Evolutionary conservation across 805 yeast species (phyloP).

Genomic region (Candida endomychidarum): DNA sequence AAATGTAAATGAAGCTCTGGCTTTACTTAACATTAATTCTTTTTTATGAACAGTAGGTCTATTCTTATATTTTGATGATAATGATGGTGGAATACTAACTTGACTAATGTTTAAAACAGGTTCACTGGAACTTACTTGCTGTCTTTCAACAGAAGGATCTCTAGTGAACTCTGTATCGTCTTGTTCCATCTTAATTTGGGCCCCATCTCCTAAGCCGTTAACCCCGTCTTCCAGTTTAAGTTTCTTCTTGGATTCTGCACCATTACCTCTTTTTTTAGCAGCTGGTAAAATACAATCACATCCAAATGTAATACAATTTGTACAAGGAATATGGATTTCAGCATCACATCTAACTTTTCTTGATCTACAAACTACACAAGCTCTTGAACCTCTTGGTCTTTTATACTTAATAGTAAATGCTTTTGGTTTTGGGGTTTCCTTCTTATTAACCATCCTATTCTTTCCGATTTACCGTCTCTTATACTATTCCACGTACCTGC

Average conservation of each 20-base stretch:
- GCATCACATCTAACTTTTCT: slow-evolving; percentile 83
- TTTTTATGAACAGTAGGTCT: slow-evolving; percentile 39
- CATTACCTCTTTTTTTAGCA: slow-evolving; percentile 44
- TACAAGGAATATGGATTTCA: slow-evolving; percentile 47
- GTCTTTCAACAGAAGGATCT: slow-evolving; percentile 10
- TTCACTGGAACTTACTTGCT: slow-evolving; percentile 23
- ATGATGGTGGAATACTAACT: slow-evolving; percentile 43
- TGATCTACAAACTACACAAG: slow-evolving; percentile 75
- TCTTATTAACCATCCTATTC: slow-evolving; percentile 17
- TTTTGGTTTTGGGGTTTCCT: slow-evolving; percentile 33
- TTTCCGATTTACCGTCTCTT: too few species aligned
- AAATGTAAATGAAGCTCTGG: slow-evolving; percentile 41
- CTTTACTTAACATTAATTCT: slow-evolving; percentile 27
- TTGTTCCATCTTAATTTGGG: slow-evolving; percentile 2
- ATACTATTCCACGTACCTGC: too few species aligned
- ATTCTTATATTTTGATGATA: slow-evolving; percentile 40
- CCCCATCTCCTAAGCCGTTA: neutral
- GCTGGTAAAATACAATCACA: slow-evolving; percentile 71
- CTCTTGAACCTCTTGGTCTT: slow-evolving; percentile 64
- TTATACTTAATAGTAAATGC: slow-evolving; percentile 48
- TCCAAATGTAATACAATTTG: slow-evolving; percentile 68
- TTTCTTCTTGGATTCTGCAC: slow-evolving; percentile 15
- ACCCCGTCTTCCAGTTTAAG: slow-evolving; percentile 6
- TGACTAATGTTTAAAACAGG: slow-evolving; percentile 44
- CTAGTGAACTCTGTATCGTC: neutral